Base-by-base conservation (phyloP, 176 grass and related monocot species). In the Carex scoparia region DNA sequence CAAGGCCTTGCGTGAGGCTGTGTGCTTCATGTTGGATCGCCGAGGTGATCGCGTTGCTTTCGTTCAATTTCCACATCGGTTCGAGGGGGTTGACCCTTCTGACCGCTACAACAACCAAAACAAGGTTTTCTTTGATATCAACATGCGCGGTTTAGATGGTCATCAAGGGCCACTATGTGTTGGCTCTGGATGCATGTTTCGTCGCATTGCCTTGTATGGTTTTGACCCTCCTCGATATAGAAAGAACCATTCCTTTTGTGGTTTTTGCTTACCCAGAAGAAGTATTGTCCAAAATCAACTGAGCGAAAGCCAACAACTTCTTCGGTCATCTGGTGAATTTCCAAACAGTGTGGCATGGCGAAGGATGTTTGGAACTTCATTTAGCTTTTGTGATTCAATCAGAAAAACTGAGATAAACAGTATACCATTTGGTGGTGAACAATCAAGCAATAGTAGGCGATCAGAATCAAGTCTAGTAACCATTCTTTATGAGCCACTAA, bases 21-120 rank as follows among this genome's bases (percentile, higher is more conserved):
- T 77, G n/a, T 85, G 84, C 69, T 85, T 85, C 84, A 85, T 63
- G 84, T 16, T 85, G 67, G 71, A 85, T 64, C 69, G 49, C 13
- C 37, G 33, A 40, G 84, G 84, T 27, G 71, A 85, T 85, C 69
- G 37, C 3, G 19, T 85, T 31, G 84, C 84, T 42, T 85, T 85
- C 4, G 54, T 85, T 33, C 84, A 85, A 38, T 85, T 75, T 27
- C 84, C 84, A 23, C 84, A 85, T 35, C 65, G 69, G 32, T 77
- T 85, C 10, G 84, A 85, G 33, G 69, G 84, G 53, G 54, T 85
- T 5, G 84, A 85, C 40, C 84, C 68, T 61, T 75, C 84, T 63
- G 84, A 85, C 23, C 84, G 84, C 15, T 85, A 85, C 58, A 56
- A 49, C 67, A 85, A 78, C 58, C 69, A 60, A 8, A 85, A 85